Evolutionary conservation across 345 rosid genomes (phyloP).

Genomic region (Salix suchowensis): DNA sequence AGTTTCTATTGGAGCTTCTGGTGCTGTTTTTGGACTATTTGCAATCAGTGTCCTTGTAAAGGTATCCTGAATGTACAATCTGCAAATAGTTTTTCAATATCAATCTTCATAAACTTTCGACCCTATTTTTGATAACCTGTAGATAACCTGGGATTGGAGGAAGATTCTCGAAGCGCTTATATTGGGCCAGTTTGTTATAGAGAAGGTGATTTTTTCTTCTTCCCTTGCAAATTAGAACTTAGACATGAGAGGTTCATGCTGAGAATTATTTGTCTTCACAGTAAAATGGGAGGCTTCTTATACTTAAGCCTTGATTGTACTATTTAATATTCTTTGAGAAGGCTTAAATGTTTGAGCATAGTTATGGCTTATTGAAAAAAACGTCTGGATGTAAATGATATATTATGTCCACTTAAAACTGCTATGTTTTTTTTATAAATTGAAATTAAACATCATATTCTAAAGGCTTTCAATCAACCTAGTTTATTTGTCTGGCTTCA

Average conservation of each 20-base stretch:
- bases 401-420: background rate
- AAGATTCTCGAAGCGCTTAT: slow-evolving; percentile 94
- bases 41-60: slow-evolving; percentile 86
- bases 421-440: background rate
- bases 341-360: background rate
- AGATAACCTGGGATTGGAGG: slow-evolving; percentile 98
- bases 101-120: background rate
- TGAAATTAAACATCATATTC: background rate
- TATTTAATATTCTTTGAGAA: background rate
- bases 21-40: slow-evolving; percentile 89
- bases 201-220: slow-evolving; percentile 49
- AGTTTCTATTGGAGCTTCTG: slow-evolving; percentile 89
- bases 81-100: slow-evolving; percentile 7
- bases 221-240: background rate
- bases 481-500: background rate
- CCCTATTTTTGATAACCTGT: slow-evolving; percentile 12
- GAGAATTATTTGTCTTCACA: background rate
- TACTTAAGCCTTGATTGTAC: background rate
- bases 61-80: slow-evolving; percentile 33
- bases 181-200: slow-evolving; percentile 82
- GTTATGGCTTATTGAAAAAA: background rate
- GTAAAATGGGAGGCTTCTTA: no score
- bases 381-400: background rate
- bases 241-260: background rate
- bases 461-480: background rate